Evolutionary conservation across 164 flowering plant genomes (phyloP).

Genomic region (Berberis vulgaris): DNA sequence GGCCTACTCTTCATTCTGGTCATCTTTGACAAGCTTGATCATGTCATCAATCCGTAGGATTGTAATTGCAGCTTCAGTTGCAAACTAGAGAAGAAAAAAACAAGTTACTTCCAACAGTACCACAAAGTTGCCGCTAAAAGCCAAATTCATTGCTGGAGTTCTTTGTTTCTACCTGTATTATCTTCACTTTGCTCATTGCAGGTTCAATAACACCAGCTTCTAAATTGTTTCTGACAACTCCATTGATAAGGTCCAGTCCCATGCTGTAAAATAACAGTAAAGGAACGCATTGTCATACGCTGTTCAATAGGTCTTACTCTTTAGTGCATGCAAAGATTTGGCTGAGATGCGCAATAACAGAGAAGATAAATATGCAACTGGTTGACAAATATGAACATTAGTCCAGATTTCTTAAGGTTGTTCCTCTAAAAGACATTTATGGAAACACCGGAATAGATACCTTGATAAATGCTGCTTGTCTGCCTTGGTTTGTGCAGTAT

Average conservation of each 20-base stretch:
- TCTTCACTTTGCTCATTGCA: constrained; percentile 99
- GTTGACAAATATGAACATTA: too few species aligned
- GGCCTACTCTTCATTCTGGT: constrained; percentile 43
- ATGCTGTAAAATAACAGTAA: constrained; percentile 43
- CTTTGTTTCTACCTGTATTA: constrained; percentile 61
- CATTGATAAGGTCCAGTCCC: constrained; percentile 86
- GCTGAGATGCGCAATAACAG: too few species aligned
- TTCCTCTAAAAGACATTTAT: neutral
- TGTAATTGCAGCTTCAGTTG: constrained; percentile 97
- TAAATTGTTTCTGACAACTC: constrained; percentile 70
- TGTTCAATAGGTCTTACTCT: too few species aligned
- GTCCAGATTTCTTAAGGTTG: too few species aligned
- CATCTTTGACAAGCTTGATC: constrained; percentile 92
- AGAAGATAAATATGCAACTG: too few species aligned
- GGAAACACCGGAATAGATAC: constrained; percentile 22
- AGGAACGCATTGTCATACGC: neutral
- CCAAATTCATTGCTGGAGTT: neutral
- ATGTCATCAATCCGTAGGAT: constrained; percentile 96
- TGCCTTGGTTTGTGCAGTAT: constrained; percentile 87
- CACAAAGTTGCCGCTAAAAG: neutral
- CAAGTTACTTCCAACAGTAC: neutral
- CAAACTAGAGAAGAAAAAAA: constrained; percentile 51
- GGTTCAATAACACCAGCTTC: constrained; percentile 99
- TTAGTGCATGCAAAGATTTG: too few species aligned
- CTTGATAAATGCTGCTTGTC: constrained; percentile 88